A percentile compares a stretch with the other conserved stretches of the same genome.
Conservation (phyloP, 306 rosid species). For the Gleditsia sinensis region DNA sequence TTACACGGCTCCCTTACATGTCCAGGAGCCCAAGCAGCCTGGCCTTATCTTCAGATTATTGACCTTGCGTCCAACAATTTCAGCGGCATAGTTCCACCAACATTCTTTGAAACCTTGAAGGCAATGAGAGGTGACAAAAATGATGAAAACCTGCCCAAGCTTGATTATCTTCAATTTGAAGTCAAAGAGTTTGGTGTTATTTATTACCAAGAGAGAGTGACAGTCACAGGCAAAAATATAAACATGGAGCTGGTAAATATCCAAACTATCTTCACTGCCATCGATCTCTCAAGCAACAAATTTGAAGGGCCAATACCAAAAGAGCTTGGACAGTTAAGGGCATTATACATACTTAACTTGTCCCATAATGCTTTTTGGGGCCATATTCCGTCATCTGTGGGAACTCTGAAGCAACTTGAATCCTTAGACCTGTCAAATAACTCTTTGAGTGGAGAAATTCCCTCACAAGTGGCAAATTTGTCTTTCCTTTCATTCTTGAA, state of each 20-base stretch:
- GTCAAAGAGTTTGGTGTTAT: fast-evolving
- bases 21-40: constrained; percentile 1
- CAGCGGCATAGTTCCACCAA: neutral
- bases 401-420: constrained; percentile 7
- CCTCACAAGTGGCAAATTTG: no score
- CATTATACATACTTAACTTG: constrained; percentile 13
- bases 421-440: no score
- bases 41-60: neutral
- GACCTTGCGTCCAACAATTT: constrained; percentile 20
- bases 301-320: constrained; percentile 16
- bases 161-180: neutral
- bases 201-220: constrained; percentile 28
- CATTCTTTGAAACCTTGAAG: neutral
- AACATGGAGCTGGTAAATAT: neutral
- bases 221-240: neutral
- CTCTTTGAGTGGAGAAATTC: no score
- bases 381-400: constrained; percentile 38
- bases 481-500: no score
- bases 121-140: neutral
- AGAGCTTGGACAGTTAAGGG: no score
- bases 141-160: neutral
- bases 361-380: constrained; percentile 31
- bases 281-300: constrained; percentile 30
- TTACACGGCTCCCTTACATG: neutral
- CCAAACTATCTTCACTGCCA: constrained; percentile 8